Evolutionary conservation across 345 rosid genomes (phyloP), one percentile per base, ranked within the genome.

Genomic region (Gossypium ekmanianum): DNA sequence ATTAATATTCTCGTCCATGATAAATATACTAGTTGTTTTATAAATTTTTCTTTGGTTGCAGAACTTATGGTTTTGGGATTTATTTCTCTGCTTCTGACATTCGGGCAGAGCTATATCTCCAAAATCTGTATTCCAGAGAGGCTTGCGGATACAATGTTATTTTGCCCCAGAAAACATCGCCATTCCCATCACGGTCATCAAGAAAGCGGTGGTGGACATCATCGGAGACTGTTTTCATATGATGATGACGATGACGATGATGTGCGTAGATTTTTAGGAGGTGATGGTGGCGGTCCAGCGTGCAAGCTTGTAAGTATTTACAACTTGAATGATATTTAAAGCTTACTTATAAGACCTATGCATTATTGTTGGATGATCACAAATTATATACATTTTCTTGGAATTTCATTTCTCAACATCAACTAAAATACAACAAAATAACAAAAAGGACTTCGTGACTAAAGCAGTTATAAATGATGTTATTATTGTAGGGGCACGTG

Each of bases 21-120:
- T 17, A 58, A 1, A 55, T 2, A 16, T 13, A 17, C 18, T 14
- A 27, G n/a, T 59, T 58, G 12, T 10, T 24, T 34, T 34, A 34
- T 5, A 34, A 34, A 34, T 5, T 34, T 47, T 47, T 11, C 13
- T 12, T 45, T 45, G 10, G 17, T 26, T 66, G 78, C 91, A 91
- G 97, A 95, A 86, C 92, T 95, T 6, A 95, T 95, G 98, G 87
- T 95, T 78, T 81, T 95, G 76, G 98, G 99, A 65, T 95, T 95
- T 83, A 93, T 95, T 63, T 95, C 99, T 56, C 79, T 95, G 71
- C 58, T 89, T 52, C 75, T 93, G 79, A 90, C 99, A 64, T 91
- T 95, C 69, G 89, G 93, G 29, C 98, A 95, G 86, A 82, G 29
- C 78, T 95, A 88, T 88, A 88, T 96, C 2, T 44, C 97, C 16